These are phyloP conservation scores for Coprinellus aureogranulatus DNA, from an alignment of 768 basidiomycete species.

Conservation along the genomic window DNA sequence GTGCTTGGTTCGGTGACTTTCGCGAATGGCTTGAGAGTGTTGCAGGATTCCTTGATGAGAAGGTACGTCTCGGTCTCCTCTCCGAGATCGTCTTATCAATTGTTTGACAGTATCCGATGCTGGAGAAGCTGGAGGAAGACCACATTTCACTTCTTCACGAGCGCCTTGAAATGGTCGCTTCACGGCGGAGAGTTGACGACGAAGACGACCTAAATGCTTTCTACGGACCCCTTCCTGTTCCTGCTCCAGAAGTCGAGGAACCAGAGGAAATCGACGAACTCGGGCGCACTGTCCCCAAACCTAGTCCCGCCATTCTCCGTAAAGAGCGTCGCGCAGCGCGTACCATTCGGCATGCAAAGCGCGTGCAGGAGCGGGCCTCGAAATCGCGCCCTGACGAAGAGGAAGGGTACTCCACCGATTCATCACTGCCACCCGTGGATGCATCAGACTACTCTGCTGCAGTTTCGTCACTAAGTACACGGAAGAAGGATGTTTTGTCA, in stretches of 20 bases:
- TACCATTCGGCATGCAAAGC: constrained; percentile 48
- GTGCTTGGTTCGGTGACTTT: constrained; percentile 79
- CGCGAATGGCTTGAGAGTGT: constrained; percentile 79
- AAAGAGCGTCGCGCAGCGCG: constrained; percentile 63
- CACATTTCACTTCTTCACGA: constrained; percentile 72
- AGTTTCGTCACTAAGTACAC: constrained; percentile 46
- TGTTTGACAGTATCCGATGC: constrained; percentile 74
- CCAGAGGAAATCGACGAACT: constrained; percentile 59
- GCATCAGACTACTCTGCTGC: constrained; percentile 68
- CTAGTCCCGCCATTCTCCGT: constrained; percentile 44
- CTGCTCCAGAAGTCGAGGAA: constrained; percentile 19
- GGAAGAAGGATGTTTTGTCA: constrained; percentile 58
- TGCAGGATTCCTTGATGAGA: constrained; percentile 84
- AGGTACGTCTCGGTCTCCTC: no score
- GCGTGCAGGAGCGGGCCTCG: constrained; percentile 28
- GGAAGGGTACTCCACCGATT: constrained; percentile 81
- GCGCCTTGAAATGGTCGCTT: constrained; percentile 62
- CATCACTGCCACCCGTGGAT: constrained; percentile 65
- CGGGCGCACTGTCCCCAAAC: constrained; percentile 48
- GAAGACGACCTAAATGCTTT: constrained; percentile 75
- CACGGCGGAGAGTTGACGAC: constrained; percentile 72
- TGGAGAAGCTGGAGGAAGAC: constrained; percentile 79
- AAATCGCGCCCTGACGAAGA: constrained; percentile 49
- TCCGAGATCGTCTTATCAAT: no score
- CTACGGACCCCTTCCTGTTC: constrained; percentile 50